These are phyloP conservation scores for Pascua sp. DNA, from an alignment of 1,284 basidiomycete species.

Conservation along the genomic window DNA sequence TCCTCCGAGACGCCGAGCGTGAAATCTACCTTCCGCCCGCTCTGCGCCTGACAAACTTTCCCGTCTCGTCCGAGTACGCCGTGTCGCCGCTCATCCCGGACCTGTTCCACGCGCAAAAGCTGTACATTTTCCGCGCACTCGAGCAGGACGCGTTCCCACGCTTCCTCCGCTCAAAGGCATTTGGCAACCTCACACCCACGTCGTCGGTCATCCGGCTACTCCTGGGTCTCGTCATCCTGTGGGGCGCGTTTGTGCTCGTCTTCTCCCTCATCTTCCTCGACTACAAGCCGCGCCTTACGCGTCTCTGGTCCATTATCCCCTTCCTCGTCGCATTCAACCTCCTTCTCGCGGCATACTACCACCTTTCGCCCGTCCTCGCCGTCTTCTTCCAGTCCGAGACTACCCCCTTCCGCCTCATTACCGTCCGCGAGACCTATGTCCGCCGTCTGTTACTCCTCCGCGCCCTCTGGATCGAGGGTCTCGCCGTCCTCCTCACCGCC, in stretches of 20 bases:
- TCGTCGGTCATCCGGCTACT: constrained; percentile 79
- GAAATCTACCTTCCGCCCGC: constrained; percentile 86
- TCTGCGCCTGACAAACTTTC: constrained; percentile 49
- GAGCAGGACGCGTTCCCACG: constrained; percentile 96
- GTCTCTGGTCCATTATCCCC: constrained; percentile 95
- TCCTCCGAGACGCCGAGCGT: constrained; percentile 60
- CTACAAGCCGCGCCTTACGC: constrained; percentile 77
- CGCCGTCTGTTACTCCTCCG: constrained; percentile 80
- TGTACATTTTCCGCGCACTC: constrained; percentile 95
- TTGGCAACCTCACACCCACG: constrained; percentile 91
- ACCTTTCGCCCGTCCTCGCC: constrained; percentile 77
- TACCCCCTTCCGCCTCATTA: constrained; percentile 84
- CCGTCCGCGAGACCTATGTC: constrained; percentile 87
- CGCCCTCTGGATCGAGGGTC: constrained; percentile 68
- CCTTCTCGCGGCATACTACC: constrained; percentile 91
- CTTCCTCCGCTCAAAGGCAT: constrained; percentile 92
- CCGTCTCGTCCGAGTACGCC: constrained; percentile 61
- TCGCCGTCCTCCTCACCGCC: constrained; percentile 36
- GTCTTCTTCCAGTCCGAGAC: constrained; percentile 49
- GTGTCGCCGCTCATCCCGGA: constrained; percentile 89
- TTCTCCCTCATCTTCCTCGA: constrained; percentile 94
- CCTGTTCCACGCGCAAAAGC: constrained; percentile 95
- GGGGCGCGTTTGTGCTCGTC: constrained; percentile 83
- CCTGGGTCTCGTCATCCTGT: constrained; percentile 78
- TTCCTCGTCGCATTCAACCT: constrained; percentile 86